Conservation (phyloP, 768 basidiomycete species). For the Boletus subparvulus region DNA sequence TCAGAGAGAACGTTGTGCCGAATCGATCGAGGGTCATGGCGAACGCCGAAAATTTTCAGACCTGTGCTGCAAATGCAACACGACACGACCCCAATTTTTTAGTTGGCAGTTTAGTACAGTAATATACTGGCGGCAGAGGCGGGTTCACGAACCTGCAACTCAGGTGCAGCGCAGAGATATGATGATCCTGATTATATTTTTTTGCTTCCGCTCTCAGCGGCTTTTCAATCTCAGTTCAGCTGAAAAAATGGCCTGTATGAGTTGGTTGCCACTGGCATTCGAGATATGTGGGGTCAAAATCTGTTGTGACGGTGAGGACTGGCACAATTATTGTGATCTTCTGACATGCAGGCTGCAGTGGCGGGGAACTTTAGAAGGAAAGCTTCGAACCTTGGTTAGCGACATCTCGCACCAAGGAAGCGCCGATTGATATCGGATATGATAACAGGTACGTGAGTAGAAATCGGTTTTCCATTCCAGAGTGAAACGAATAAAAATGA, state of each 20-base stretch:
- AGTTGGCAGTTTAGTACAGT: too few species aligned
- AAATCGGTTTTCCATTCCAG: conserved; percentile 6
- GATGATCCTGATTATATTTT: neutral
- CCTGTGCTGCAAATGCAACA: neutral
- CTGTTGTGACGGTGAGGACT: conserved; percentile 1
- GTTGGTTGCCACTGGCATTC: neutral
- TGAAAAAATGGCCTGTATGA: too few species aligned
- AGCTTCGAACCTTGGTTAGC: neutral
- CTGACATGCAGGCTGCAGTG: neutral
- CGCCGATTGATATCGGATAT: conserved; percentile 1
- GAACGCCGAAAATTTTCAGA: neutral
- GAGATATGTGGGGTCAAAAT: neutral
- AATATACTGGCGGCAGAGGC: neutral
- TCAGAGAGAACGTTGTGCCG: neutral
- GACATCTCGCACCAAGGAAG: conserved; percentile 15
- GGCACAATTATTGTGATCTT: neutral
- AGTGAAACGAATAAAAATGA: conserved; percentile 3
- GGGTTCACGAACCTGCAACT: neutral
- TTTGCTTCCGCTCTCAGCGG: neutral
- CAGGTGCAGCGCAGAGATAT: neutral
- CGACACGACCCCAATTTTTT: neutral
- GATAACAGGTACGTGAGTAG: conserved; percentile 6
- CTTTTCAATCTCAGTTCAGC: neutral
- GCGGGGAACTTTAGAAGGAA: neutral
- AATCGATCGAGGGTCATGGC: neutral